Conservation (phyloP, 805 yeast species). For the Candida succiphila region DNA sequence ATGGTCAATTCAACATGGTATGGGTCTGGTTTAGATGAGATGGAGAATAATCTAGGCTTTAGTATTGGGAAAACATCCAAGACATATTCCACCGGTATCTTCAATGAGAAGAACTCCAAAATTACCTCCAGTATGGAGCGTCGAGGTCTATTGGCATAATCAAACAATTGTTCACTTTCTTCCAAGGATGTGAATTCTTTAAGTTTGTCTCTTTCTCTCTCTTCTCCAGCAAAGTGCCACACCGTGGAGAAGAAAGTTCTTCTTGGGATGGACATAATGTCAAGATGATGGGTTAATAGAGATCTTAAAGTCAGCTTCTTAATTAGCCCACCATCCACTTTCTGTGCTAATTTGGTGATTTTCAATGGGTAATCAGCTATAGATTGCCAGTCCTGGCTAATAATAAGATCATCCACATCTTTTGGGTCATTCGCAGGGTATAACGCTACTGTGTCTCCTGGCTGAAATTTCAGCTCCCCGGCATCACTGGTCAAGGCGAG, state of each 20-base stretch:
- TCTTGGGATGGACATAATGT: constrained; percentile 73
- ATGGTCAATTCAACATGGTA: constrained; percentile 52
- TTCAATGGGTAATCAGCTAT: constrained; percentile 52
- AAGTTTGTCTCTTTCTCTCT: constrained; percentile 66
- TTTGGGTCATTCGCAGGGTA: constrained; percentile 63
- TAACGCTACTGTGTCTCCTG: constrained; percentile 77
- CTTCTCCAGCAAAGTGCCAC: constrained; percentile 69
- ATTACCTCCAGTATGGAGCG: constrained; percentile 79
- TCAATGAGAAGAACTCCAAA: constrained; percentile 68
- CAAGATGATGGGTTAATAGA: constrained; percentile 70
- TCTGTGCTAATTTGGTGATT: constrained; percentile 26
- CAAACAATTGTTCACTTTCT: constrained; percentile 72
- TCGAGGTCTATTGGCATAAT: constrained; percentile 90
- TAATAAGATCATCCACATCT: constrained; percentile 56
- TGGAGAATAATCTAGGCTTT: constrained; percentile 76
- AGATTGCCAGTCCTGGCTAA: constrained; percentile 64
- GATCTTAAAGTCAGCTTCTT: constrained; percentile 58
- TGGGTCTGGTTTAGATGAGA: constrained; percentile 53
- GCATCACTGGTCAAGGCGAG: constrained; percentile 30
- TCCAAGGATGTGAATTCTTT: constrained; percentile 63
- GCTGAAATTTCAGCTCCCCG: constrained; percentile 29
- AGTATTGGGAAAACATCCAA: constrained; percentile 72
- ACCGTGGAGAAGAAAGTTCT: constrained; percentile 67
- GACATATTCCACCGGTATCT: constrained; percentile 65
- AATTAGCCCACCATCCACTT: constrained; percentile 52